Base-by-base conservation (phyloP, 1,284 basidiomycete species). In the Ceratorhiza oryzae-sativae region DNA sequence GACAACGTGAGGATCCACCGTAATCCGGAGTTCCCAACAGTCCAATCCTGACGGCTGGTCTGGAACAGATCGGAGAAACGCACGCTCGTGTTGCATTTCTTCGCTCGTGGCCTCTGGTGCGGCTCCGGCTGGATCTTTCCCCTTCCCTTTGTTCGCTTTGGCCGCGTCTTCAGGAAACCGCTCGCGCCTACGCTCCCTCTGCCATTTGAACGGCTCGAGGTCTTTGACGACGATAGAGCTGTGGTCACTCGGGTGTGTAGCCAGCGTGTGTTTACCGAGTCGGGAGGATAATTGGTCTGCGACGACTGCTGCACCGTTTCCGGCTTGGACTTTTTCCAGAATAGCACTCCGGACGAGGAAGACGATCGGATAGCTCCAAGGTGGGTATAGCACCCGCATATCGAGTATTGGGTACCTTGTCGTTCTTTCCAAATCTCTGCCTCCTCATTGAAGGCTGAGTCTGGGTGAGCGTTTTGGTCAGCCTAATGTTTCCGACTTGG, bases 161-260 rank as follows among this genome's bases (percentile, higher is more conserved):
- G 36, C 34, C 13, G 34, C n/a, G 18, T 41, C 55, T 12, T 23
- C 34, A 12, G 55, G 34, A 41, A 39, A 58, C n/a, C 55, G 55
- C 15, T 58, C 55, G 10, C 55, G 32, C 13, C 34, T 32, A 1
- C 55, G 55, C 1, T 58, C 53, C 18, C 32, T 58, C 3, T 39
- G 36, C 55, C 55, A 20, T 9, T 58, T 36, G 34, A 58, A 32
- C 23, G 10, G 32, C 12, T 41, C 36, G 12, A 39, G 34, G 1
- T 20, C 55, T 18, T 41, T 32, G 20, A 58, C 36, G 5, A 58
- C 12, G n/a, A 58, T 15, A 39, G 55, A 58, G 34, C 20, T 58
- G n/a, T 58, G 55, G 18, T 58, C 55, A 20, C 55, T 58, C 8
- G 55, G 55, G 15, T 58, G 55, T 3, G 55, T 58, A 18, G 55